Conservation (phyloP, 176 grass and related monocot species). For the Aegilops umbellulata region DNA sequence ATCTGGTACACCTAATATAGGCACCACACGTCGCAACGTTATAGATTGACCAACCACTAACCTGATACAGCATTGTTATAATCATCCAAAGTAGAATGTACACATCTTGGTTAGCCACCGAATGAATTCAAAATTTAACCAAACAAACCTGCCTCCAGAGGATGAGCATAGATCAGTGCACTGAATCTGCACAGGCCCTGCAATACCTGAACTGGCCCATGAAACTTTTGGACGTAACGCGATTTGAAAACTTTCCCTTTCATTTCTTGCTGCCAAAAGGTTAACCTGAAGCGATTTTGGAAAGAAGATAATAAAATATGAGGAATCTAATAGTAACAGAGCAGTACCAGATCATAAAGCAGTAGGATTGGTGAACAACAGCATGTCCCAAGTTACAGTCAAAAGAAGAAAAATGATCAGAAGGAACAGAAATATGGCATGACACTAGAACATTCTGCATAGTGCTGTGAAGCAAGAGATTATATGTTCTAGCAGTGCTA, state of each 20-base stretch:
- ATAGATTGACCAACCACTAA: constrained; percentile 69
- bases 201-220: constrained; percentile 77
- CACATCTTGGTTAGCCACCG: constrained; percentile 27
- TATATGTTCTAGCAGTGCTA: neutral
- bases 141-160: constrained; percentile 75
- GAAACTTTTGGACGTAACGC: constrained; percentile 88
- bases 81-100: constrained; percentile 36
- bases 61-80: constrained; percentile 51
- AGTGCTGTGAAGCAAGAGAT: neutral
- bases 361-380: neutral
- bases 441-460: neutral
- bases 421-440: neutral
- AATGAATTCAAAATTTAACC: constrained; percentile 12
- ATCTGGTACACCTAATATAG: constrained; percentile 97
- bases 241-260: constrained; percentile 96
- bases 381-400: neutral
- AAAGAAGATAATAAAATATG: constrained; percentile 17
- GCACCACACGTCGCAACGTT: constrained; percentile 80
- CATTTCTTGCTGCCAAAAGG: constrained; percentile 97
- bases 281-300: constrained; percentile 53
- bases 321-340: neutral
- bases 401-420: constrained; percentile 9
- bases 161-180: constrained; percentile 81
- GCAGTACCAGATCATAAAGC: constrained; percentile 3
- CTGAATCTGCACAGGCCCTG: constrained; percentile 79